Percentiles rank a stretch among this genome's conserved stretches.
Conservation (phyloP, 768 basidiomycete genomes). For the Suillus fuscotomentosus region DNA sequence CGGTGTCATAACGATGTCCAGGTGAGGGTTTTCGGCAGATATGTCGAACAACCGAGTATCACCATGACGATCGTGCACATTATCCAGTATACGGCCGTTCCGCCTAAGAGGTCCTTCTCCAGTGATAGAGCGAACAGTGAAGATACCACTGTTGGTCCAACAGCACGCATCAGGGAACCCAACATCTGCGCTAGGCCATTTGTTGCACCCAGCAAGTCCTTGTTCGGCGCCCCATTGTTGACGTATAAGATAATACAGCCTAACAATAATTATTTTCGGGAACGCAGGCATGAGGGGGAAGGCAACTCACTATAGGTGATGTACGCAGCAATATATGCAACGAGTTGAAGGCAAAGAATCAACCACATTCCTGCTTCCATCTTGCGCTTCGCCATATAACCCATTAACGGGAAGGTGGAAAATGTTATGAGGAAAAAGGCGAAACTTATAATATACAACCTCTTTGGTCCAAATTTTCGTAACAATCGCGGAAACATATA, state of each 20-base stretch:
- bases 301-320: slow-evolving; percentile 3
- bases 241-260: slow-evolving; percentile 11
- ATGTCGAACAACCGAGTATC: neutral
- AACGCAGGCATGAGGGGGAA: neutral
- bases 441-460: slow-evolving; percentile 6
- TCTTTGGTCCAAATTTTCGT: slow-evolving; percentile 2
- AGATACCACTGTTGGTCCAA: slow-evolving; percentile 21
- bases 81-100: slow-evolving; percentile 33
- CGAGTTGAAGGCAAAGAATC: slow-evolving; percentile 1
- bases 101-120: slow-evolving; percentile 23
- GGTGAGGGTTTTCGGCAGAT: slow-evolving; percentile 1
- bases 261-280: neutral
- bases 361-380: slow-evolving; percentile 9
- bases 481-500: slow-evolving; percentile 8
- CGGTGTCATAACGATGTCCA: neutral
- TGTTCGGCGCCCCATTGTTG: slow-evolving; percentile 9
- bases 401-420: slow-evolving; percentile 7
- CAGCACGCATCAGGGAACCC: slow-evolving; percentile 16
- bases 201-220: slow-evolving; percentile 21
- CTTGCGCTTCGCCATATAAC: slow-evolving; percentile 6
- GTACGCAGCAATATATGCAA: slow-evolving; percentile 3
- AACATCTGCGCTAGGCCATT: slow-evolving; percentile 31
- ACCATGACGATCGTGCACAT: slow-evolving; percentile 10
- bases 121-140: slow-evolving; percentile 27
- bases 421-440: slow-evolving; percentile 5